phyloP scores from a whole-genome alignment of 2,329 filamentous ascomycete genomes.

The Lachnellula cervina region DNA sequence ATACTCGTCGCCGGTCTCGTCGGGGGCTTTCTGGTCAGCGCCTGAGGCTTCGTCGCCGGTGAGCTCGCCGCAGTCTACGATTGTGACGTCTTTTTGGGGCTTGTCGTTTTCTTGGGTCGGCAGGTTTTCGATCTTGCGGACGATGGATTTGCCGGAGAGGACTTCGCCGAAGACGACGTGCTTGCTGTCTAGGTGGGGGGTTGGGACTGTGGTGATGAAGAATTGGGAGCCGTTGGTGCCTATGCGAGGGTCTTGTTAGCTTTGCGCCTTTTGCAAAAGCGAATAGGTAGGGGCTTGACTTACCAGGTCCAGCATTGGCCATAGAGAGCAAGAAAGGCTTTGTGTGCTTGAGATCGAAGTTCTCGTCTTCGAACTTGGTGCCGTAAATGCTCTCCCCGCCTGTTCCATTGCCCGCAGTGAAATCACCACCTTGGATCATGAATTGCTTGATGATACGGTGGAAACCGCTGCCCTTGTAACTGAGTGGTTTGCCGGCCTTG shows the following conservation, averaged over 20 bases:
- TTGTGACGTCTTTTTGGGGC: conserved; percentile 66
- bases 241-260: conserved; percentile 31
- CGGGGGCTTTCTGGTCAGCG: conserved; percentile 64
- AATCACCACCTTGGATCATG: conserved; percentile 98
- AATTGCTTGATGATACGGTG: conserved; percentile 98
- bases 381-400: conserved; percentile 97
- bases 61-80: conserved; percentile 83
- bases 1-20: conserved; percentile 82
- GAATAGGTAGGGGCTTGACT: conserved; percentile 28
- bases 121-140: conserved; percentile 85
- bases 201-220: conserved; percentile 95
- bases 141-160: conserved; percentile 82
- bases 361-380: conserved; percentile 95
- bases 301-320: conserved; percentile 93
- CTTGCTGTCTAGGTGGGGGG: conserved; percentile 90
- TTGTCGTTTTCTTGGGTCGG: conserved; percentile 72
- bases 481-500: conserved; percentile 75
- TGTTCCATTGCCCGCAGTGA: conserved; percentile 89
- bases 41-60: conserved; percentile 63
- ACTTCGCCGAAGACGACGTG: conserved; percentile 98
- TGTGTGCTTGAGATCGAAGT: conserved; percentile 87
- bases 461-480: conserved; percentile 90
- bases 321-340: conserved; percentile 92
- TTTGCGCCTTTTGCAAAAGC: background rate
- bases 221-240: conserved; percentile 97